These are phyloP conservation scores for Dianthus caryophyllus DNA, from an alignment of 148 eudicot species.

Conservation along the genomic window DNA sequence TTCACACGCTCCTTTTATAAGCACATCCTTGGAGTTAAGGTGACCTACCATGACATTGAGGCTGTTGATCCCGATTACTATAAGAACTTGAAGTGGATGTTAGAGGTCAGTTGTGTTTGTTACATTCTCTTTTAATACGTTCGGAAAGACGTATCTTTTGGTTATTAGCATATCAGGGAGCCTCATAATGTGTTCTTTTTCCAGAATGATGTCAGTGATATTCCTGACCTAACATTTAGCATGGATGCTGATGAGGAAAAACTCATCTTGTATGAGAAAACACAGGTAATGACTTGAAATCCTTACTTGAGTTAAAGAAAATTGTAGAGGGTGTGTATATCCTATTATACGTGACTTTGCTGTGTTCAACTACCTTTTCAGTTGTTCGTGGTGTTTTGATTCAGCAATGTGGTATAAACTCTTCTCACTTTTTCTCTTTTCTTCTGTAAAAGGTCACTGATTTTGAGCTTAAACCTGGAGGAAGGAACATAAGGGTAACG, in stretches of 20 bases:
- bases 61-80: constrained; percentile 99
- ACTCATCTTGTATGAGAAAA: constrained; percentile 85
- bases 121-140: not conserved
- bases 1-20: constrained; percentile 98
- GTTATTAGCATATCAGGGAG: not conserved
- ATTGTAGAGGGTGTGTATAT: not conserved
- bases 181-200: constrained; percentile 9
- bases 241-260: constrained; percentile 99
- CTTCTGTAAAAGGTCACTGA: constrained; percentile 68
- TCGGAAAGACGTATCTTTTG: not conserved
- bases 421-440: constrained; percentile 5
- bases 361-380: not conserved
- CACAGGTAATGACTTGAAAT: constrained; percentile 55
- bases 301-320: not conserved
- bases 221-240: constrained; percentile 95
- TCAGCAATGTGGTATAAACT: not conserved
- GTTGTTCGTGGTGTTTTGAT: not conserved
- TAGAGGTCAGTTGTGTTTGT: constrained; percentile 59
- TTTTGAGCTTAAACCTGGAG: constrained; percentile 97
- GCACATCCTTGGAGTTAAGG: constrained; percentile 96
- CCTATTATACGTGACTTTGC: not conserved
- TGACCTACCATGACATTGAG: constrained; percentile 97
- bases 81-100: constrained; percentile 97
- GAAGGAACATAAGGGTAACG: constrained; percentile 88
- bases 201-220: constrained; percentile 94